phyloP scores from a whole-genome alignment of 805 yeast species.

The Metschnikowia similis region DNA sequence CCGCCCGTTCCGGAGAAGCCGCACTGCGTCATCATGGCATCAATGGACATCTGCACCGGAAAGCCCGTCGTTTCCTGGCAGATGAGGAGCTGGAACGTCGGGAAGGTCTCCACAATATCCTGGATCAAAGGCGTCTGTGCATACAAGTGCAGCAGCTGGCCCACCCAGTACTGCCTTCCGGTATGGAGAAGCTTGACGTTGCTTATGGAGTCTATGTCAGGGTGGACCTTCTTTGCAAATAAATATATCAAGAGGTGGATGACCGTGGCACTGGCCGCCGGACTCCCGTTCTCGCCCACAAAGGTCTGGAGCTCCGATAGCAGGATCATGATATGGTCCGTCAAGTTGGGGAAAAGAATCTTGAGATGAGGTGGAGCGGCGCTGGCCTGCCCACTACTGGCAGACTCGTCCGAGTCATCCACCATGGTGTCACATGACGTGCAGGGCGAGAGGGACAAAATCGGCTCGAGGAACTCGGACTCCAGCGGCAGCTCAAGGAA shows the following conservation, averaged over 20 bases:
- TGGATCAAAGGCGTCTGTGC: slow-evolving; percentile 5
- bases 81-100: slow-evolving; percentile 15
- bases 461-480: not conserved
- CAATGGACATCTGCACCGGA: slow-evolving; percentile 6
- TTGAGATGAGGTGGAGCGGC: not conserved
- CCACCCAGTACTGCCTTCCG: slow-evolving; percentile 12
- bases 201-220: slow-evolving; percentile 6
- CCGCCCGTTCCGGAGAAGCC: not conserved
- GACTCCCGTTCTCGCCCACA: not conserved
- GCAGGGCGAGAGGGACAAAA: slow-evolving; percentile 13
- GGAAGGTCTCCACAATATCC: slow-evolving; percentile 5
- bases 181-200: slow-evolving; percentile 14
- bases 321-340: slow-evolving; percentile 7
- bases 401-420: not conserved
- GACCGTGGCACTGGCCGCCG: slow-evolving; percentile 1
- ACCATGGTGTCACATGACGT: slow-evolving; percentile 10
- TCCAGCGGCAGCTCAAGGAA: not conserved
- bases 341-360: slow-evolving; percentile 13
- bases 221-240: slow-evolving; percentile 5
- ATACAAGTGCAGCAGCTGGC: slow-evolving; percentile 7
- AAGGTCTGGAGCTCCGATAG: slow-evolving; percentile 8
- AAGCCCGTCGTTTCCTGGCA: not conserved
- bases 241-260: slow-evolving; percentile 14
- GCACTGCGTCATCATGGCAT: not conserved
- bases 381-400: no score